Evolutionary conservation across 495 filamentous ascomycete genomes (phyloP), one percentile per base, ranked within the genome.

Genomic region (Evernia prunastri): DNA sequence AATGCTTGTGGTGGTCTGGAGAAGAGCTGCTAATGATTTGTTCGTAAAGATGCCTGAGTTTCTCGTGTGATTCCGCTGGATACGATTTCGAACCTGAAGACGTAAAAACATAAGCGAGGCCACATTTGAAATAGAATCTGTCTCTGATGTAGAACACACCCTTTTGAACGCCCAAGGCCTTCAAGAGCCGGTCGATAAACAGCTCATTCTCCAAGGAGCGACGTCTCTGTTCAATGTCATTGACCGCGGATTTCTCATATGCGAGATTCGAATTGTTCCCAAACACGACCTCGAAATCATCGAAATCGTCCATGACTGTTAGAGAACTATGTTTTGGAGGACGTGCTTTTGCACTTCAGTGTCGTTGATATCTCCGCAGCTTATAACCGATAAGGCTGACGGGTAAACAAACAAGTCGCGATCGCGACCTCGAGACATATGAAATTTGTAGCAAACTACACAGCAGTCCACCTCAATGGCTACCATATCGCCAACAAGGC

Each of bases 131-230:
- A 20, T 9, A 35, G 29, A 33, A 18, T 35, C 6, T 5, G 18
- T 43, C 13, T n/a, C 35, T 42, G 39, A 51, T 53, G n/a, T 23
- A 56, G 36, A 37, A 61, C 73, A 60, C 77, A 90, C 89, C 81
- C 77, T 83, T 79, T 71, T 81, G 84, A 65, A 93, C 79, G 37
- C 85, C 82, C n/a, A 90, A 76, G n/a, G 86, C 77, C 59, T 81
- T 83, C 53, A 92, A 76, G 39, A 92, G 80, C 58, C 83, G 82
- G 72, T 93, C 89, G 67, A 90, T 84, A 72, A 92, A 91, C 49
- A 92, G 80, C 56, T 82, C 77, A 66, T 86, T 85, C 62, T 86
- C 83, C 35, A 91, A 75, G 25, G 72, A 74, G 51, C 83, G 83
- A 61, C 88, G 86, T 66, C 83, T 83, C 31, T 77, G 73, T 61